Evolutionary conservation across 345 rosid genomes (phyloP).

Genomic region (Eucalyptus sp.): DNA sequence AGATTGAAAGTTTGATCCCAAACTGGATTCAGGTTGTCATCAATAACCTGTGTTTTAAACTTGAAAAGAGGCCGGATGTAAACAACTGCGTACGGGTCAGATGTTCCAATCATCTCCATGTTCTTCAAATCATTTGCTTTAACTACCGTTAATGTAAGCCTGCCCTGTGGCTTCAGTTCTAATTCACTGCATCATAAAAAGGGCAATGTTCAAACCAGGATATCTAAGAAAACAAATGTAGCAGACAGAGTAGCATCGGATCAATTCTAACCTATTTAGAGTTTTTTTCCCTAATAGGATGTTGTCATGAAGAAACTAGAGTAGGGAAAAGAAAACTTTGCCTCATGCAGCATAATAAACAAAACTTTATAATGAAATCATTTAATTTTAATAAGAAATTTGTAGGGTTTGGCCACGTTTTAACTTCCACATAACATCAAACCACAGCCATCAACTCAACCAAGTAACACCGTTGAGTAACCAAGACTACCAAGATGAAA

Average conservation of each 20-base stretch:
- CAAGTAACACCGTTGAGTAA: background rate
- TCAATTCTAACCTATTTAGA: background rate
- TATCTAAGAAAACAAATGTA: background rate
- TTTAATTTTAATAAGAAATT: background rate
- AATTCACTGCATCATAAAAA: slow-evolving; percentile 48
- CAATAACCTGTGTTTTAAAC: slow-evolving; percentile 64
- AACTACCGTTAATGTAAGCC: slow-evolving; percentile 48
- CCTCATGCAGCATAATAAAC: background rate
- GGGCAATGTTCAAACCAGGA: background rate
- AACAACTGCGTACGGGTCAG: slow-evolving; percentile 81
- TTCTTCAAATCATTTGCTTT: slow-evolving; percentile 88
- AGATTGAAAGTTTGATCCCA: slow-evolving; percentile 75
- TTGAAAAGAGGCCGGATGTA: slow-evolving; percentile 68
- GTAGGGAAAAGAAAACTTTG: background rate
- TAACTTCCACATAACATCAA: background rate
- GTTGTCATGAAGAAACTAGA: background rate
- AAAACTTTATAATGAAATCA: background rate
- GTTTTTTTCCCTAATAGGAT: background rate
- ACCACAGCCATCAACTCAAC: background rate
- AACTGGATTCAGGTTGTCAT: slow-evolving; percentile 86
- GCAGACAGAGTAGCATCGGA: background rate
- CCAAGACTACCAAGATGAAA: background rate
- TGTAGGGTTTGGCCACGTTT: background rate
- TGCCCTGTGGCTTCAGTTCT: slow-evolving; percentile 96
- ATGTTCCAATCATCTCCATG: slow-evolving; percentile 94